A percentile compares a stretch with the other conserved stretches of the same genome.
Conservation (phyloP, 164 flowering plant species). For the Annona squamosa region DNA sequence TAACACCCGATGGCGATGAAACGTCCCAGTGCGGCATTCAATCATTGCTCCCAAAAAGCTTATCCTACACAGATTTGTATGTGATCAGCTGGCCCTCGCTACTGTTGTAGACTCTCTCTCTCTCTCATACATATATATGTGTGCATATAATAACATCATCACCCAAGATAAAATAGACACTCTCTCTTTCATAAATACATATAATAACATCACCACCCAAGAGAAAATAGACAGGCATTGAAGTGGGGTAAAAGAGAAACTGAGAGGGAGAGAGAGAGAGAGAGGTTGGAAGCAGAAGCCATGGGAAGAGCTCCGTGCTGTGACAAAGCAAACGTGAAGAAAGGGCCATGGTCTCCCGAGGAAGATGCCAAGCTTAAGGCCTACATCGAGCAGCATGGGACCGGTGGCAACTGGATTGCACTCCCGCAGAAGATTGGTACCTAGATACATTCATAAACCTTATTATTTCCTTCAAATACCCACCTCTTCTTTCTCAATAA, state of each 20-base stretch:
- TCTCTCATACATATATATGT: neutral
- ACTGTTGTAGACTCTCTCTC: constrained; percentile 4
- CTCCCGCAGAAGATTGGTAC: constrained; percentile 78
- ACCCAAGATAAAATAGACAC: constrained; percentile 4
- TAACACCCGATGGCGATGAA: too few relatives aligned
- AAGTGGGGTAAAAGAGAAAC: too few relatives aligned
- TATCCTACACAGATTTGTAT: too few relatives aligned
- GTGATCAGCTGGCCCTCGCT: neutral
- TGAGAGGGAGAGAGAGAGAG: neutral
- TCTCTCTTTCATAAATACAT: constrained; percentile 14
- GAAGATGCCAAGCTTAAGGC: constrained; percentile 77
- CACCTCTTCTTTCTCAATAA: neutral
- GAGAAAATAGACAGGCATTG: neutral
- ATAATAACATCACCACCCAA: constrained; percentile 1
- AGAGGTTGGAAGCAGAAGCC: constrained; percentile 5
- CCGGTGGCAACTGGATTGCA: constrained; percentile 90
- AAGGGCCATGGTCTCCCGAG: constrained; percentile 93
- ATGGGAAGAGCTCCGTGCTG: constrained; percentile 98
- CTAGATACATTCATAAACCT: neutral
- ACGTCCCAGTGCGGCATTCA: too few relatives aligned
- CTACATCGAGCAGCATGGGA: constrained; percentile 59
- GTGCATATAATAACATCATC: neutral
- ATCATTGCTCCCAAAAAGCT: too few relatives aligned
- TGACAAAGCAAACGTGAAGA: constrained; percentile 85
- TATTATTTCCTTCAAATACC: neutral